A percentile compares a stretch with the other conserved stretches of the same genome.
These are phyloP conservation scores for Immersiporthe knoxdaviesiana DNA, from an alignment of 2,329 filamentous ascomycete genomes.

Conservation along the genomic window DNA sequence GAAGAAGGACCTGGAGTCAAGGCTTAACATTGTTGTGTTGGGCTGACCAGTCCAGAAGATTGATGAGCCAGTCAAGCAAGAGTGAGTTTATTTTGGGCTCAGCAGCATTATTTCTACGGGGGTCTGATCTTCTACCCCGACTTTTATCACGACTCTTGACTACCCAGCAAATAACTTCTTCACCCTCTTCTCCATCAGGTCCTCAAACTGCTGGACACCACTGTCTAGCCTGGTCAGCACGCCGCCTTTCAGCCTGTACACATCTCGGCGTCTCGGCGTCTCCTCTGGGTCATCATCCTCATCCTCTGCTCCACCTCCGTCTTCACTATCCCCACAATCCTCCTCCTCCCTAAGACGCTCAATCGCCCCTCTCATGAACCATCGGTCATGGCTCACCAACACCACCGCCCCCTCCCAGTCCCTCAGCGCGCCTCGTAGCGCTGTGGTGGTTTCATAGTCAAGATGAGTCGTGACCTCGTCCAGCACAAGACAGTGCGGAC, in stretches of 20 bases:
- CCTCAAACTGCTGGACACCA: constrained; percentile 69
- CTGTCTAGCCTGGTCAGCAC: constrained; percentile 57
- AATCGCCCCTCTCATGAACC: constrained; percentile 75
- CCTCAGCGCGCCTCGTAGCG: constrained; percentile 67
- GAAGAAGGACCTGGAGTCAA: constrained; percentile 47
- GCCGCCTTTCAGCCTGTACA: constrained; percentile 65
- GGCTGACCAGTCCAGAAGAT: too few relatives aligned
- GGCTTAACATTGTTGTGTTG: constrained; percentile 49
- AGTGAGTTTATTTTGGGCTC: too few relatives aligned
- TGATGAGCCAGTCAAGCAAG: too few relatives aligned
- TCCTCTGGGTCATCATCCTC: constrained; percentile 49
- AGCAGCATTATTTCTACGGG: too few relatives aligned
- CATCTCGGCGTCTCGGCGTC: constrained; percentile 51
- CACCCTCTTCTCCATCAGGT: constrained; percentile 63
- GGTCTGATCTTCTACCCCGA: too few relatives aligned
- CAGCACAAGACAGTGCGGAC: constrained; percentile 73
- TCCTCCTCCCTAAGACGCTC: too few relatives aligned
- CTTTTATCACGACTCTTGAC: too few relatives aligned
- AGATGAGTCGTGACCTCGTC: constrained; percentile 87
- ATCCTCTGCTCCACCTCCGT: constrained; percentile 39
- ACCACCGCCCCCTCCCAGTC: constrained; percentile 75
- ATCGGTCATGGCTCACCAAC: constrained; percentile 80
- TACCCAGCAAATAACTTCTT: constrained; percentile 43
- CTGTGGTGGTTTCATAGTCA: constrained; percentile 79
- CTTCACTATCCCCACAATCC: constrained; percentile 44